Conservation (phyloP, 2,329 filamentous ascomycete genomes). For the Berkeleyomyces basicola region DNA sequence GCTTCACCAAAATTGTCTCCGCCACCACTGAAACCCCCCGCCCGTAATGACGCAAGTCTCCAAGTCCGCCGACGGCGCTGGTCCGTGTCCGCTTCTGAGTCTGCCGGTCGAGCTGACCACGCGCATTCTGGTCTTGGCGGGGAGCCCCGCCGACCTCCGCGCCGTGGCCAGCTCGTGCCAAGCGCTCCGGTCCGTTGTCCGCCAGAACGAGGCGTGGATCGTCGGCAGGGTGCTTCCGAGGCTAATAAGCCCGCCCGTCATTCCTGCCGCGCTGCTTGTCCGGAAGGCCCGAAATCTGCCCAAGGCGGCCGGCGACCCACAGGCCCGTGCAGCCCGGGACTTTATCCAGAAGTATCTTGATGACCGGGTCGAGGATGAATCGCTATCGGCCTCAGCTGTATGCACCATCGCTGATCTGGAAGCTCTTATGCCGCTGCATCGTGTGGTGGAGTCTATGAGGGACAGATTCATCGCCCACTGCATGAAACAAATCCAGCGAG, state of each 20-base stretch:
- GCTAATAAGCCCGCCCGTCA: not conserved
- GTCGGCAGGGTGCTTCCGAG: not conserved
- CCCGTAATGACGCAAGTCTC: not conserved
- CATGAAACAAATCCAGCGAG: not conserved
- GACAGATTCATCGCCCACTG: not conserved
- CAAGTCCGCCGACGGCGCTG: not conserved
- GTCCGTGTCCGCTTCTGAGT: not conserved
- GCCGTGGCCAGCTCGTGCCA: not conserved
- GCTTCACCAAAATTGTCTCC: not conserved
- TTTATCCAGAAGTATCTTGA: not conserved
- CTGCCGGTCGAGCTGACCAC: constrained; percentile 7
- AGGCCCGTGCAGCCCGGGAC: not conserved
- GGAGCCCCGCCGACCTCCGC: not conserved
- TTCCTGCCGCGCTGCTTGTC: constrained; percentile 4
- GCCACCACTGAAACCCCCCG: not conserved
- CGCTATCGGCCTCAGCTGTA: not conserved
- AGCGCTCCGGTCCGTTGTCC: not conserved
- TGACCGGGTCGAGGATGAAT: not conserved
- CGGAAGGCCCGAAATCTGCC: constrained; percentile 1
- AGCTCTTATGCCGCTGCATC: not conserved
- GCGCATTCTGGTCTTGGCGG: not conserved
- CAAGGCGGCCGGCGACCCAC: not conserved
- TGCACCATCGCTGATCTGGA: not conserved
- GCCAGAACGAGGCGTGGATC: constrained; percentile 1
- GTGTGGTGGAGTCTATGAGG: not conserved